These are phyloP conservation scores for Cryptococcus sp. DNA, from an alignment of 1,284 basidiomycete species.

Conservation along the genomic window DNA sequence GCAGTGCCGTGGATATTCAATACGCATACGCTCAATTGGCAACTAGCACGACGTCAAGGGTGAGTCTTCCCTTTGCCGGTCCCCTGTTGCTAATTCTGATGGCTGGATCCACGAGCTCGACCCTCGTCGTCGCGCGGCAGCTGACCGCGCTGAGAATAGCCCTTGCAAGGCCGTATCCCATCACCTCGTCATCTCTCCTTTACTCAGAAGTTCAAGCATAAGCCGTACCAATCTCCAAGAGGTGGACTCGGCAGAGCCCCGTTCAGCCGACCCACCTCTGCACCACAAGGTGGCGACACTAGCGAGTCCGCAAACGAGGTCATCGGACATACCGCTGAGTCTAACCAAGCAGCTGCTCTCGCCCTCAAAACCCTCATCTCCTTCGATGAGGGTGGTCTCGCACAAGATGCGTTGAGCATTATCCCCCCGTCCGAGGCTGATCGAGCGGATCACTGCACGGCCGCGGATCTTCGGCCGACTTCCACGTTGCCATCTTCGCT, in stretches of 20 bases:
- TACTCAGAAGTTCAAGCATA: no score
- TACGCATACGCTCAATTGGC: conserved; percentile 1
- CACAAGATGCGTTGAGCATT: neutral
- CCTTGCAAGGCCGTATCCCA: no score
- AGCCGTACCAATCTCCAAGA: neutral
- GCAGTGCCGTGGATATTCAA: conserved; percentile 2
- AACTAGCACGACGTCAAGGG: neutral
- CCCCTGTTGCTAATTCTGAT: neutral
- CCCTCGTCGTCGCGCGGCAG: no score
- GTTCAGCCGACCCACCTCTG: no score
- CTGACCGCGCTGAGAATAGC: no score
- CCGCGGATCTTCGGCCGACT: neutral
- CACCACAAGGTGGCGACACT: no score
- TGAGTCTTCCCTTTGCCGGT: neutral
- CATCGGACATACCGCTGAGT: conserved; percentile 8
- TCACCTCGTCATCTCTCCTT: no score
- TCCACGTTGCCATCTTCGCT: neutral
- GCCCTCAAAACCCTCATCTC: conserved; percentile 5
- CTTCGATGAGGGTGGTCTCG: neutral
- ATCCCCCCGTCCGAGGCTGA: neutral
- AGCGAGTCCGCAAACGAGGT: conserved; percentile 1
- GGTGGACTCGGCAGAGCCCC: neutral
- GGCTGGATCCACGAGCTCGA: neutral
- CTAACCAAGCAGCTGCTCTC: conserved; percentile 9
- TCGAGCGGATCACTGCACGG: neutral